Evolutionary conservation across 345 rosid genomes (phyloP).

Genomic region (Firmiana major): DNA sequence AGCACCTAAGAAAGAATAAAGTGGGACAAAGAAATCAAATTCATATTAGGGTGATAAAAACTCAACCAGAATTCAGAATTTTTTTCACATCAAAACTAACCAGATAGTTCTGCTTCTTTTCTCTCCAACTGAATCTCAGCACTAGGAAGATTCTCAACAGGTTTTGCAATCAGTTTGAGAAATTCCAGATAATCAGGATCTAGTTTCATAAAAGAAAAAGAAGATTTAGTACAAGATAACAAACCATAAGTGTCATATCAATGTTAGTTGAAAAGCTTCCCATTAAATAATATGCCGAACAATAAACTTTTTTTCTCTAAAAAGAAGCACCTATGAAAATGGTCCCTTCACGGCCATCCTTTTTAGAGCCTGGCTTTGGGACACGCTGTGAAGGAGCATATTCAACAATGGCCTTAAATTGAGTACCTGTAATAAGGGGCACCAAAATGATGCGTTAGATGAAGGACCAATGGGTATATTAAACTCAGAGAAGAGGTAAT

Average conservation of each 20-base stretch:
- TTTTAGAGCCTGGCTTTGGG: slow-evolving; percentile 43
- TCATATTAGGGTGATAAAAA: neutral
- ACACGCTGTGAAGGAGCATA: slow-evolving; percentile 69
- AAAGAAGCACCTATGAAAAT: slow-evolving; percentile 39
- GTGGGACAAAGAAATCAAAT: neutral
- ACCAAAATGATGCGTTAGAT: neutral
- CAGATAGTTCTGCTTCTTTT: slow-evolving; percentile 62
- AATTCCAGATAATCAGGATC: slow-evolving; percentile 73
- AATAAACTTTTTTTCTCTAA: neutral
- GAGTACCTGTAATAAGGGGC: slow-evolving; percentile 41
- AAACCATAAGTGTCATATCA: neutral
- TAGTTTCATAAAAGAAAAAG: slow-evolving; percentile 9
- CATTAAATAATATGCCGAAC: neutral
- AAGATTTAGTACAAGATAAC: neutral
- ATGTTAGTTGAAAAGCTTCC: neutral
- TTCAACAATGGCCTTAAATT: slow-evolving; percentile 61
- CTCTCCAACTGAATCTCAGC: slow-evolving; percentile 65
- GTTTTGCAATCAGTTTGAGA: slow-evolving; percentile 59
- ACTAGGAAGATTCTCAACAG: slow-evolving; percentile 60
- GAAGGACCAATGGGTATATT: neutral
- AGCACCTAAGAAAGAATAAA: slow-evolving; percentile 30
- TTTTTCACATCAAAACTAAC: slow-evolving; percentile 28
- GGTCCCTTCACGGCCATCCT: slow-evolving; percentile 67
- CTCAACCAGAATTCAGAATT: neutral
- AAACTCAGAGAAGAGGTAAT: neutral